Base-by-base conservation (phyloP, 139 green algal species). In the Tetraselmis chui region DNA sequence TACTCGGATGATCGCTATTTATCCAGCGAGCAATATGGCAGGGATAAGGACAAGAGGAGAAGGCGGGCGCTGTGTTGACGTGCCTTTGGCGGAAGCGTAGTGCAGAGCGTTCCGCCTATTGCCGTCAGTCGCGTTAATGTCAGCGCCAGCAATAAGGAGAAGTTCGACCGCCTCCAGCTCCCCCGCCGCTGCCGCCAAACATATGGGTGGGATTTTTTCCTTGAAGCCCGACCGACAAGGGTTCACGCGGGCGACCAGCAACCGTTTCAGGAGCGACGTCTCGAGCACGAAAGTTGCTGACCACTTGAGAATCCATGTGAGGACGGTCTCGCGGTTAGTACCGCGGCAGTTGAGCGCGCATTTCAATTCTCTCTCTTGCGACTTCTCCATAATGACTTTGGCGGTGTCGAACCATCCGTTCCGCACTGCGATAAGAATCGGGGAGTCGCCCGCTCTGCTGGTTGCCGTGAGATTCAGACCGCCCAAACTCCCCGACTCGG, bases 261-360 rank as follows among this genome's bases (percentile, higher is more conserved):
- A 5, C 11, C 45, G 45, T 18, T 67, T 67, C 11, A 67, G 45
- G 11, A 67, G 45, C 45, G 45, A 5, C 45, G 45, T 67, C 11
- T 67, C 45, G 45, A 67, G 45, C 45, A 18, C 45, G 45, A 67
- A 67, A 18, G 45, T 76, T 1, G 85, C 79, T 0, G 18, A 23
- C 29, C 80, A 87, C 58, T 78, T 78, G 24, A 89, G 80, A 75
- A 89, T 78, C 76, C 84, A 84, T 28, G 83, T 83, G 32, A 87
- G 78, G 2, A 82, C 28, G 0, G 83, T 89, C 75, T 89, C 83
- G 24, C 85, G 82, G 26, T 81, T 28, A 28, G 45, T 81, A 58
- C 83, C 83, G 23, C 29, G 32, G 23, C 28, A n/a, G 79, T 86
- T 85, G 25, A 88, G 79, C n/a, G 80, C 0, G 30, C 24, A 0